phyloP scores from a whole-genome alignment of 2,329 filamentous ascomycete species.

The Monilinia polystroma region DNA sequence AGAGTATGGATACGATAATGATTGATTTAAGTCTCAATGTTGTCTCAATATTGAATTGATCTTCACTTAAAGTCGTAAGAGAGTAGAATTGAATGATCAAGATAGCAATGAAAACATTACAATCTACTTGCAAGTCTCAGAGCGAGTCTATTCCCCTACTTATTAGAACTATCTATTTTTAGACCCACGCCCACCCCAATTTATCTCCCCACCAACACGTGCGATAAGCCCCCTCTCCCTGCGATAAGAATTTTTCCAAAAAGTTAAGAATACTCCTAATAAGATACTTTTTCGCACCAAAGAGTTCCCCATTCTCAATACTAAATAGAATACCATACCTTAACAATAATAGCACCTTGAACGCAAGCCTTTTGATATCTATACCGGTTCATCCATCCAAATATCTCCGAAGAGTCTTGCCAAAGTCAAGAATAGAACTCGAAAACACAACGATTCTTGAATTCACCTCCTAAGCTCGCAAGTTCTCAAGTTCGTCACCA shows the following conservation, averaged over 20 bases:
- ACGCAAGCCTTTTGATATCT: neutral
- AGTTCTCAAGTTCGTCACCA: neutral
- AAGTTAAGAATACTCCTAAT: neutral
- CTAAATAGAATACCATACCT: neutral
- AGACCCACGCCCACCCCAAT: neutral
- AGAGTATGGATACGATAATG: no score
- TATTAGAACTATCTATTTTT: neutral
- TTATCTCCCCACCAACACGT: slow-evolving; percentile 5
- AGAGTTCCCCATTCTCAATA: neutral
- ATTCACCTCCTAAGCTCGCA: neutral
- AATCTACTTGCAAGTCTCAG: neutral
- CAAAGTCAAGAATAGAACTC: neutral
- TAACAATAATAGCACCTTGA: no score
- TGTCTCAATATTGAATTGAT: no score
- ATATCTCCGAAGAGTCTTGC: neutral
- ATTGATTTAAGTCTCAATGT: no score
- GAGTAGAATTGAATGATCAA: no score
- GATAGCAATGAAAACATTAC: neutral
- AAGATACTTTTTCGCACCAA: neutral
- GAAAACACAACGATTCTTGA: neutral
- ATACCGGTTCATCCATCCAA: neutral
- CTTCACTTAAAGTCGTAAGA: no score
- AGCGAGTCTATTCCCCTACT: slow-evolving; percentile 3
- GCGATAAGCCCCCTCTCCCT: slow-evolving; percentile 15
- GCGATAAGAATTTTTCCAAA: slow-evolving; percentile 22